phyloP scores from a whole-genome alignment of 2,329 filamentous ascomycete species.

The Hymenoscyphus repandus region DNA sequence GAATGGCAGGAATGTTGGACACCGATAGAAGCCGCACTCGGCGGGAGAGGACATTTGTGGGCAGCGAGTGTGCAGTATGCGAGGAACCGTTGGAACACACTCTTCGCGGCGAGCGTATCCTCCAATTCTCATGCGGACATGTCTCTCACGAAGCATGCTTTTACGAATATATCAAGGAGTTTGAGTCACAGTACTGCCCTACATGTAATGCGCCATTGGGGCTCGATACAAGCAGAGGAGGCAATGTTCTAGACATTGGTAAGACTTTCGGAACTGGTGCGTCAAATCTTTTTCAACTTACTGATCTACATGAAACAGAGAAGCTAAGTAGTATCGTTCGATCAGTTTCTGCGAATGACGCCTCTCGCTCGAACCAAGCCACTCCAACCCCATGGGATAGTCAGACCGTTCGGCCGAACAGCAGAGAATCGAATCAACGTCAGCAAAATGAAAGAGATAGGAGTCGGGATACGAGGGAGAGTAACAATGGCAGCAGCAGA shows the following conservation, averaged over 20 bases:
- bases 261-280: slow-evolving; percentile 32
- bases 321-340: slow-evolving; percentile 93
- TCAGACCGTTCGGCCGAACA: slow-evolving; percentile 50
- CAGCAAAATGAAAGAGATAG: slow-evolving; percentile 33
- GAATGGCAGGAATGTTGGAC: slow-evolving; percentile 63
- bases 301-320: slow-evolving; percentile 49
- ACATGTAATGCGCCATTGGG: slow-evolving; percentile 88
- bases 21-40: slow-evolving; percentile 73
- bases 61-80: slow-evolving; percentile 90
- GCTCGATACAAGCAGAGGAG: slow-evolving; percentile 84
- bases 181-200: slow-evolving; percentile 90
- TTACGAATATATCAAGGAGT: slow-evolving; percentile 95
- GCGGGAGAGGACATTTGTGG: slow-evolving; percentile 90
- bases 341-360: slow-evolving; percentile 66
- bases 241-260: slow-evolving; percentile 92
- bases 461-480: slow-evolving; percentile 27
- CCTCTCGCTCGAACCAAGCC: slow-evolving; percentile 35
- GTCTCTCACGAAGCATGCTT: slow-evolving; percentile 98
- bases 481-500: slow-evolving; percentile 30
- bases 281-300: slow-evolving; percentile 23
- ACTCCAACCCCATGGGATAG: slow-evolving; percentile 66
- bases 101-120: slow-evolving; percentile 83
- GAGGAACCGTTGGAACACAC: slow-evolving; percentile 97
- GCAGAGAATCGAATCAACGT: slow-evolving; percentile 36
- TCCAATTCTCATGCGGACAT: slow-evolving; percentile 95